Percentiles rank a stretch among this genome's conserved stretches.
These are phyloP conservation scores for Phyllosticta citriasiana DNA, from an alignment of 2,329 filamentous ascomycete genomes.

Conservation along the genomic window DNA sequence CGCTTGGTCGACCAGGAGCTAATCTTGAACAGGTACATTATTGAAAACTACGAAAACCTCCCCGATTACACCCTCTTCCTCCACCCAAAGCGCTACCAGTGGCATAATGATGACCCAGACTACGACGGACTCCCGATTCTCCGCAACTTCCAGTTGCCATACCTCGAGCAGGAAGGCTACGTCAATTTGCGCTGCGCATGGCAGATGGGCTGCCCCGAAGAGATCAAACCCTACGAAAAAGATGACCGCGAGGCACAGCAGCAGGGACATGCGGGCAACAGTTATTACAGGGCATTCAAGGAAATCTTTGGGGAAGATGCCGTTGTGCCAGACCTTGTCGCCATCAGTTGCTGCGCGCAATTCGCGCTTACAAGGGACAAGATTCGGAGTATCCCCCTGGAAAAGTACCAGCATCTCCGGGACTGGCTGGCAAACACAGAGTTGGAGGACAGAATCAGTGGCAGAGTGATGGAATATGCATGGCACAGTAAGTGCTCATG, in stretches of 20 bases:
- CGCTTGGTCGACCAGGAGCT: background rate
- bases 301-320: slow-evolving; percentile 34
- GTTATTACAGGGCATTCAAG: slow-evolving; percentile 40
- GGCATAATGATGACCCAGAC: slow-evolving; percentile 44
- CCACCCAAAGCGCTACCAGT: slow-evolving; percentile 34
- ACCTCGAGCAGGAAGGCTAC: slow-evolving; percentile 41
- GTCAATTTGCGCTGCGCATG: slow-evolving; percentile 45
- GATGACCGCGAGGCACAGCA: slow-evolving; percentile 28
- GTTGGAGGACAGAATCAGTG: slow-evolving; percentile 39
- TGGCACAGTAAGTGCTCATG: slow-evolving; percentile 43
- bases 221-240: slow-evolving; percentile 38
- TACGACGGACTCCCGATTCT: slow-evolving; percentile 42
- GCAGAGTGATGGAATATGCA: slow-evolving; percentile 48
- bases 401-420: slow-evolving; percentile 40
- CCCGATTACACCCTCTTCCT: slow-evolving; percentile 33
- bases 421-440: slow-evolving; percentile 40
- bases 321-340: slow-evolving; percentile 35
- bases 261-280: slow-evolving; percentile 38
- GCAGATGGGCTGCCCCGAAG: slow-evolving; percentile 41
- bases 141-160: slow-evolving; percentile 37
- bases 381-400: slow-evolving; percentile 34
- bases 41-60: slow-evolving; percentile 30
- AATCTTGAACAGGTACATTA: slow-evolving; percentile 26
- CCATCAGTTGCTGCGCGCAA: slow-evolving; percentile 45
- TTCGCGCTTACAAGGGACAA: slow-evolving; percentile 42